Percentiles rank a stretch among this genome's conserved stretches.
These are phyloP conservation scores for Tribonema minus DNA, from an alignment of 108 stramenopile species.

Conservation along the genomic window DNA sequence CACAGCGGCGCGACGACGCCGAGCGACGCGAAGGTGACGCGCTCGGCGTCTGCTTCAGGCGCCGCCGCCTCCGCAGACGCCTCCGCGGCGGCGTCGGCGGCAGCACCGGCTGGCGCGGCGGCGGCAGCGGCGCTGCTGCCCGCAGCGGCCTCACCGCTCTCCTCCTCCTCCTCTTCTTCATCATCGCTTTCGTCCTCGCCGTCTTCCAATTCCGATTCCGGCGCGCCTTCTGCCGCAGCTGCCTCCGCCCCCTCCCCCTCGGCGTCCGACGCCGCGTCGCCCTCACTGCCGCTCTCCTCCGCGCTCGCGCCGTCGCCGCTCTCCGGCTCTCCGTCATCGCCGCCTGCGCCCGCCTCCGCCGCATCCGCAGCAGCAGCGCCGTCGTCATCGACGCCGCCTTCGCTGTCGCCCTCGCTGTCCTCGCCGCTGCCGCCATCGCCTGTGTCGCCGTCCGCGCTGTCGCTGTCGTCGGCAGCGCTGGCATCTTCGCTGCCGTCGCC, in stretches of 20 bases:
- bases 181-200: background rate
- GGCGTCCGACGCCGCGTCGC: background rate
- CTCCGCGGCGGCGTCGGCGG: conserved; percentile 10
- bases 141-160: background rate
- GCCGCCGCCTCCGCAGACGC: background rate
- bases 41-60: conserved; percentile 57
- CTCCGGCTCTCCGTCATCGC: background rate
- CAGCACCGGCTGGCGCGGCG: background rate
- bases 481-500: background rate
- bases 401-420: background rate
- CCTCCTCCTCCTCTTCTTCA: background rate
- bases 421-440: background rate
- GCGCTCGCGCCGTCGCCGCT: background rate
- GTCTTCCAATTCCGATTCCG: background rate
- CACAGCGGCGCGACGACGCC: conserved; percentile 74
- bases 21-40: conserved; percentile 71
- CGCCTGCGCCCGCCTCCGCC: background rate
- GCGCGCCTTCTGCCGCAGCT: background rate
- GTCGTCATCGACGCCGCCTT: background rate
- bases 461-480: background rate
- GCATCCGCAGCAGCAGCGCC: background rate
- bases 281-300: background rate
- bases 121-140: background rate
- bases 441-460: background rate
- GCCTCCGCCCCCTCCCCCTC: background rate